Percentiles rank a stretch among this genome's conserved stretches.
Conservation (phyloP, 2,329 filamentous ascomycete species). For the Sporothrix protearum region DNA sequence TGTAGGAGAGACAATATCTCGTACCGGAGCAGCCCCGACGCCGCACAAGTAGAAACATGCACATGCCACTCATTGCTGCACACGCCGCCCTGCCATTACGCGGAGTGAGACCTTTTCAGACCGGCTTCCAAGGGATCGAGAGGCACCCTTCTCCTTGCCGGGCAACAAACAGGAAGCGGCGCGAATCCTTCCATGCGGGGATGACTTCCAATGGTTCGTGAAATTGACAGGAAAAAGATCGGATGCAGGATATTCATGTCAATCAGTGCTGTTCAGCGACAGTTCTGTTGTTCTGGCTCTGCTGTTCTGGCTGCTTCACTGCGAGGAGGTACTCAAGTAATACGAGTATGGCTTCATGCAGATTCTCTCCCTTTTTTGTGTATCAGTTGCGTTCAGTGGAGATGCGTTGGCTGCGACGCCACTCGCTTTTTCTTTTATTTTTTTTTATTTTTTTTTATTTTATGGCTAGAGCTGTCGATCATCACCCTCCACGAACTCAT, state of each 20-base stretch:
- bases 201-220: conserved; percentile 3
- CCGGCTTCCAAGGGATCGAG: background rate
- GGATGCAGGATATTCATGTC: background rate
- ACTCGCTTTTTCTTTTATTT: too few species aligned
- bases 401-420: background rate
- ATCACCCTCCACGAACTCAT: background rate
- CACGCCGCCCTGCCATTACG: background rate
- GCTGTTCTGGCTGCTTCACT: too few species aligned
- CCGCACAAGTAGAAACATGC: too few species aligned
- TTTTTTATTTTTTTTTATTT: too few species aligned
- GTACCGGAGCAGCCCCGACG: background rate
- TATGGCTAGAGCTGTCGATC: background rate
- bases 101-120: conserved; percentile 11
- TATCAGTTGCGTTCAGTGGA: background rate
- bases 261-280: background rate
- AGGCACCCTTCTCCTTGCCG: background rate
- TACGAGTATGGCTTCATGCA: background rate
- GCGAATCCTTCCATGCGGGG: background rate
- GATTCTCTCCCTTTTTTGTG: background rate
- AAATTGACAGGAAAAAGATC: background rate
- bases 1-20: too few species aligned
- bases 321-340: too few species aligned
- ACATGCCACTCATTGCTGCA: background rate
- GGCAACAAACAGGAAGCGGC: background rate
- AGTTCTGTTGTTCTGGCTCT: too few species aligned